Evolutionary conservation across 345 rosid species (phyloP).

Genomic region (Eutrema japonicum): DNA sequence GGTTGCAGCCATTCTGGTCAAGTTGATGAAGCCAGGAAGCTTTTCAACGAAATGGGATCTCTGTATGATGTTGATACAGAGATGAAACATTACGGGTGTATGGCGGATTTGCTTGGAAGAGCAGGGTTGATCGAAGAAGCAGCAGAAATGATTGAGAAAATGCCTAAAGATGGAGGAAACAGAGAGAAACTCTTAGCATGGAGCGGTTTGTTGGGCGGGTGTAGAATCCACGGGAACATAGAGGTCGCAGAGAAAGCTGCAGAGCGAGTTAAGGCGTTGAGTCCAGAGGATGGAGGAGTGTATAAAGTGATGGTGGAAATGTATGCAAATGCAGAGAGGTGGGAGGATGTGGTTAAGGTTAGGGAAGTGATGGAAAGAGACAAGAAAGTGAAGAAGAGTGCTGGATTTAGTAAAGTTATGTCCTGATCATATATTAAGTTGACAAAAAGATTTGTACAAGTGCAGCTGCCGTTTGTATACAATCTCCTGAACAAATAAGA

Average conservation of each 20-base stretch:
- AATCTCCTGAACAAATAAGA: background rate
- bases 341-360: conserved; percentile 69
- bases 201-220: conserved; percentile 81
- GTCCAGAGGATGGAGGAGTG: conserved; percentile 78
- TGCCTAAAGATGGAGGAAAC: conserved; percentile 59
- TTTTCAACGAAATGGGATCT: conserved; percentile 62
- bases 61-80: conserved; percentile 51
- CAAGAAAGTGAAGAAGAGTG: conserved; percentile 53
- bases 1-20: conserved; percentile 83
- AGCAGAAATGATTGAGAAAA: conserved; percentile 55
- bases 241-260: conserved; percentile 74
- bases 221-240: conserved; percentile 72
- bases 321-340: conserved; percentile 64
- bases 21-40: conserved; percentile 59
- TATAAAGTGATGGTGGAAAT: conserved; percentile 68
- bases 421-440: background rate
- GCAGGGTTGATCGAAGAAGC: conserved; percentile 73
- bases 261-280: conserved; percentile 56
- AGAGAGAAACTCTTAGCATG: conserved; percentile 56
- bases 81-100: conserved; percentile 73
- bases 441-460: no score
- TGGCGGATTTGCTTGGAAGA: conserved; percentile 78
- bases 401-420: conserved; percentile 60
- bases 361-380: conserved; percentile 54
- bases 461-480: background rate